Evolutionary conservation across 345 rosid genomes (phyloP).

Genomic region (Aquilaria yunnanensis): DNA sequence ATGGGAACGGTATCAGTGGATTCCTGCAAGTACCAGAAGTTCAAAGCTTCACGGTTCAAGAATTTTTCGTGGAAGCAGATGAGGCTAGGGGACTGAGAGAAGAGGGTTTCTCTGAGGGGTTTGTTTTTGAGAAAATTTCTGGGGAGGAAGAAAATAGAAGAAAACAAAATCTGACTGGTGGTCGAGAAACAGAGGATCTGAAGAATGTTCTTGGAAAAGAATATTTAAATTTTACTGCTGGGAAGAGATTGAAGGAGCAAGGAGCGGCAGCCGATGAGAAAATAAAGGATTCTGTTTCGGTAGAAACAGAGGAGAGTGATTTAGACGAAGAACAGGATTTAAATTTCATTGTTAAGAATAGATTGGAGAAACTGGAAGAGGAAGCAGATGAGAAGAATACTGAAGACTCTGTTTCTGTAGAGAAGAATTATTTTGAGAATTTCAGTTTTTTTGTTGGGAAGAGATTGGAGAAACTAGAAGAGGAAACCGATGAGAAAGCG

Average conservation of each 20-base stretch:
- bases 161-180: not conserved
- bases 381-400: not conserved
- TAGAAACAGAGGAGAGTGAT: conserved; percentile 11
- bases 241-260: not conserved
- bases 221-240: conserved; percentile 10
- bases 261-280: not conserved
- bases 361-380: conserved; percentile 7
- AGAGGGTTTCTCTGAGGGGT: conserved; percentile 13
- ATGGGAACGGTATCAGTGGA: conserved; percentile 30
- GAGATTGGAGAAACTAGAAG: not conserved
- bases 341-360: not conserved
- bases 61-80: conserved; percentile 10
- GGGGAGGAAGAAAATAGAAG: not conserved
- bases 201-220: too few relatives aligned
- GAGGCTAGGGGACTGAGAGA: conserved; percentile 10
- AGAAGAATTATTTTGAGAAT: not conserved
- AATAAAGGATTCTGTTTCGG: conserved; percentile 4
- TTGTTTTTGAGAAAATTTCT: not conserved
- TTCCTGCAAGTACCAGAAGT: conserved; percentile 48
- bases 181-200: conserved; percentile 2
- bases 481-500: not conserved
- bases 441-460: not conserved
- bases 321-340: not conserved
- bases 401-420: not conserved
- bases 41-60: conserved; percentile 34